A percentile compares a stretch with the other conserved stretches of the same genome.
Conservation (phyloP, 805 yeast genomes). For the Wickerhamiella qilinensis region DNA sequence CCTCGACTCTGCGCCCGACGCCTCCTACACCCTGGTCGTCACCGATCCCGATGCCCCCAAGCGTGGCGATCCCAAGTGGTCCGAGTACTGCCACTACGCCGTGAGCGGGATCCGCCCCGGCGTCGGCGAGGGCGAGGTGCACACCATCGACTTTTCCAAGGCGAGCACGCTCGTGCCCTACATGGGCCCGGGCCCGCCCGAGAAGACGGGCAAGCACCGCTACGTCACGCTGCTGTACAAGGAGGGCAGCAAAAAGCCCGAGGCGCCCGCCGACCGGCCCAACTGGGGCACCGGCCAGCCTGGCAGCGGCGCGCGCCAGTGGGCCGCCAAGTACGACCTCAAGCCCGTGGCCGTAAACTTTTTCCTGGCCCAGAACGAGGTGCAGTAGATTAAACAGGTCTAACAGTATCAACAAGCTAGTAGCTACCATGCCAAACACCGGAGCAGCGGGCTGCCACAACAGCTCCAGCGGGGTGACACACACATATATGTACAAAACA, state of each 20-base stretch:
- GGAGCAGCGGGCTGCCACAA: too few species aligned
- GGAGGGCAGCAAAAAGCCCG: constrained; percentile 18
- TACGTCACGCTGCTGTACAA: constrained; percentile 64
- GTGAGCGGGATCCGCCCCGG: constrained; percentile 24
- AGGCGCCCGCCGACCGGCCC: constrained; percentile 32
- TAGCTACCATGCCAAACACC: too few species aligned
- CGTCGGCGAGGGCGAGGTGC: constrained; percentile 16
- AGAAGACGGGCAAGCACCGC: constrained; percentile 71
- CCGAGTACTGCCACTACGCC: constrained; percentile 71
- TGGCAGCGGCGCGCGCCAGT: constrained; percentile 60
- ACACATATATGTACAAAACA: too few species aligned
- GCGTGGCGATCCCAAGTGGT: constrained; percentile 67
- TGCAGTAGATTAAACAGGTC: constrained; percentile 5
- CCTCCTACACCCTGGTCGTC: constrained; percentile 52
- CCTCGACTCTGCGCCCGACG: constrained; percentile 29
- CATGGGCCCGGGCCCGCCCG: constrained; percentile 83
- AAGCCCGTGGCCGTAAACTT: constrained; percentile 59
- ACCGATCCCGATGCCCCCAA: constrained; percentile 96
- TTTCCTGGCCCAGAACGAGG: constrained; percentile 57
- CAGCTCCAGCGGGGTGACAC: too few species aligned
- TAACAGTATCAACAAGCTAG: too few species aligned
- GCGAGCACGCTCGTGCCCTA: constrained; percentile 39
- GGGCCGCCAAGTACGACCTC: constrained; percentile 44
- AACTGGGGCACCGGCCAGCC: constrained; percentile 82
- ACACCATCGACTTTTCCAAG: constrained; percentile 18